A percentile compares a stretch with the other conserved stretches of the same genome.
phyloP scores from a whole-genome alignment of 805 yeast genomes.

The Jamesozyma hellenica region DNA sequence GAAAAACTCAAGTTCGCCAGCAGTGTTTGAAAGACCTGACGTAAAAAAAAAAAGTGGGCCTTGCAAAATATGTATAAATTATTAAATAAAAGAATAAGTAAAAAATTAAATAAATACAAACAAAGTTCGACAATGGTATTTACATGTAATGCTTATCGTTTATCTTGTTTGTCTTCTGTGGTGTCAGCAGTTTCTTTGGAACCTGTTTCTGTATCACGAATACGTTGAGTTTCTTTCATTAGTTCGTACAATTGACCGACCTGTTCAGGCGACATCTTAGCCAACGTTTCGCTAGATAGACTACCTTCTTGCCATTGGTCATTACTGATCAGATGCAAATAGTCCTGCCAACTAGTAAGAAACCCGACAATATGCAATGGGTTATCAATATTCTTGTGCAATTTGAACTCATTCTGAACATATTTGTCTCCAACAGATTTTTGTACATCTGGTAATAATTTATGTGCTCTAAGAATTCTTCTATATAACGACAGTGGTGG shows the following conservation, averaged over 20 bases:
- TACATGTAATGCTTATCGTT: too few relatives aligned
- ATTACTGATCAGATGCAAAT: constrained; percentile 47
- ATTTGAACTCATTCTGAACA: constrained; percentile 79
- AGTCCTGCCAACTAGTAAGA: constrained; percentile 89
- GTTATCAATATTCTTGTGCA: constrained; percentile 72
- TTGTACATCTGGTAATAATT: constrained; percentile 51
- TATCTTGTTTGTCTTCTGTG: background rate
- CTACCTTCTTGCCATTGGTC: constrained; percentile 56
- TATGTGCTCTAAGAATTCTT: constrained; percentile 76
- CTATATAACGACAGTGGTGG: constrained; percentile 79
- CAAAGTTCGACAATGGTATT: too few relatives aligned
- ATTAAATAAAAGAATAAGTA: too few relatives aligned
- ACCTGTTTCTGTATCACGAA: too few relatives aligned
- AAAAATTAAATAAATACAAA: too few relatives aligned
- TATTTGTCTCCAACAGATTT: constrained; percentile 81
- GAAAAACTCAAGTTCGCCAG: too few relatives aligned
- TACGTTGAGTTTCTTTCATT: constrained; percentile 52
- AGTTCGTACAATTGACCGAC: constrained; percentile 70
- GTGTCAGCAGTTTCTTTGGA: background rate
- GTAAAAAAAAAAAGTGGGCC: too few relatives aligned
- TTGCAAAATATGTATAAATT: too few relatives aligned
- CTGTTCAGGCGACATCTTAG: constrained; percentile 86
- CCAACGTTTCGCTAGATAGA: constrained; percentile 54
- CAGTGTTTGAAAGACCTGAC: too few relatives aligned
- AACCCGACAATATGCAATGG: constrained; percentile 93